Percentiles rank a stretch among this genome's conserved stretches.
Conservation (phyloP, 345 rosid genomes). For the Hibiscus tridactylites region DNA sequence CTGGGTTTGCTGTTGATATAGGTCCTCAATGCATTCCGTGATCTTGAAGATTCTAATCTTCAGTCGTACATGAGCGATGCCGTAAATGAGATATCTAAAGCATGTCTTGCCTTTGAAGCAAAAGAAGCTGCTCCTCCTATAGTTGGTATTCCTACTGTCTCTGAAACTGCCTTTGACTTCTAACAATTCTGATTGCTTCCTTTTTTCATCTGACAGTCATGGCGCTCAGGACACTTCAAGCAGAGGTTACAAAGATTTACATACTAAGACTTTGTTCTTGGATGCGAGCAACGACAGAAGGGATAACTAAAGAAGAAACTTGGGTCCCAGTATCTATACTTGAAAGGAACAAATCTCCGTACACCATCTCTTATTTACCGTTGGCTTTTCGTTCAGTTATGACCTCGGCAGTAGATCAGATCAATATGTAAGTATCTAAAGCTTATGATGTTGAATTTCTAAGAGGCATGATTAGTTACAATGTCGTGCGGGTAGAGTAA, state of each 20-base stretch:
- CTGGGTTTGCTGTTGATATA: slow-evolving; percentile 23
- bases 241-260: slow-evolving; percentile 75
- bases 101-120: slow-evolving; percentile 81
- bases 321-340: slow-evolving; percentile 87
- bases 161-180: slow-evolving; percentile 19
- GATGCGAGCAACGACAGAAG: slow-evolving; percentile 78
- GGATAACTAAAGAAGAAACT: slow-evolving; percentile 69
- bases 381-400: slow-evolving; percentile 75
- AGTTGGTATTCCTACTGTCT: slow-evolving; percentile 50
- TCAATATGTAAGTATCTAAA: slow-evolving; percentile 55
- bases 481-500: neutral
- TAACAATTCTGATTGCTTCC: slow-evolving; percentile 18
- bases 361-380: slow-evolving; percentile 83
- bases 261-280: slow-evolving; percentile 88
- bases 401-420: slow-evolving; percentile 80
- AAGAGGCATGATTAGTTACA: neutral
- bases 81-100: slow-evolving; percentile 75
- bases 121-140: slow-evolving; percentile 84
- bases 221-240: slow-evolving; percentile 62
- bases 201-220: slow-evolving; percentile 42
- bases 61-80: slow-evolving; percentile 74
- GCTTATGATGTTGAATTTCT: neutral
- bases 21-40: slow-evolving; percentile 75
- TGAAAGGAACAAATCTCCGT: slow-evolving; percentile 88
- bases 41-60: slow-evolving; percentile 74